Percentiles rank a stretch among this genome's conserved stretches.
These are phyloP conservation scores for Malassezia arunalokei DNA, from an alignment of 1,284 basidiomycete genomes.

Conservation along the genomic window DNA sequence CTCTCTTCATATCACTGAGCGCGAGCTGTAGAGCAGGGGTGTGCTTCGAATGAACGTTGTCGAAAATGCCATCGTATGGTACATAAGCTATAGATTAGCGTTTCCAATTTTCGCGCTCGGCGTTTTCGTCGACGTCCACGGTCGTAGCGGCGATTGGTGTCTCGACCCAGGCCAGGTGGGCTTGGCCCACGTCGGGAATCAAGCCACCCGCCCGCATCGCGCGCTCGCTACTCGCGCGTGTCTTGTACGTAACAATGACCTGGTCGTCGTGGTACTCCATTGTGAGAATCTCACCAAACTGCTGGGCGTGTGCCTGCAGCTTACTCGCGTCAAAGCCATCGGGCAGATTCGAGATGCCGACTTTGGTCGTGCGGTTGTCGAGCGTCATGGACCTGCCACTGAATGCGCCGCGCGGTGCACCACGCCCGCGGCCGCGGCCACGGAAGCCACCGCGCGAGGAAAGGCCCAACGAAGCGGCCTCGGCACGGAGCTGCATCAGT, in stretches of 20 bases:
- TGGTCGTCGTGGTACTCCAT: conserved; percentile 17
- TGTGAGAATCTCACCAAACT: conserved; percentile 29
- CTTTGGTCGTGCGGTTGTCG: conserved; percentile 74
- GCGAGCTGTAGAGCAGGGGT: too few relatives aligned
- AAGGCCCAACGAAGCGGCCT: conserved; percentile 73
- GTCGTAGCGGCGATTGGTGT: conserved; percentile 7
- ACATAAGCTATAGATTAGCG: conserved; percentile 16
- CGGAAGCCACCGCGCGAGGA: conserved; percentile 47
- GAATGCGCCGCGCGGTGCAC: conserved; percentile 52
- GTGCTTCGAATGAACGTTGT: too few relatives aligned
- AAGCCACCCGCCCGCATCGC: conserved; percentile 28
- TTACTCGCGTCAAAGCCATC: conserved; percentile 50
- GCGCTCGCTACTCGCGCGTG: conserved; percentile 26
- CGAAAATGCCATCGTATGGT: background rate
- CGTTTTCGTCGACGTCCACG: background rate
- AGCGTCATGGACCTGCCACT: conserved; percentile 52
- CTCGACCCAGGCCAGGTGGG: conserved; percentile 36
- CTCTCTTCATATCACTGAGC: too few relatives aligned
- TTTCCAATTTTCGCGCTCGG: conserved; percentile 33
- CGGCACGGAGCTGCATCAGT: conserved; percentile 66
- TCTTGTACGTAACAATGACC: conserved; percentile 25
- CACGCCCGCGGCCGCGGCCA: conserved; percentile 54
- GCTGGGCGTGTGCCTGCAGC: conserved; percentile 51
- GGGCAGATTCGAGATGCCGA: conserved; percentile 60
- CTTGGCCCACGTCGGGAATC: conserved; percentile 30